Percentiles rank a stretch among this genome's conserved stretches.
Evolutionary conservation across 2,329 filamentous ascomycete genomes (phyloP).

Genomic region (Aspergillus pseudonomiae): DNA sequence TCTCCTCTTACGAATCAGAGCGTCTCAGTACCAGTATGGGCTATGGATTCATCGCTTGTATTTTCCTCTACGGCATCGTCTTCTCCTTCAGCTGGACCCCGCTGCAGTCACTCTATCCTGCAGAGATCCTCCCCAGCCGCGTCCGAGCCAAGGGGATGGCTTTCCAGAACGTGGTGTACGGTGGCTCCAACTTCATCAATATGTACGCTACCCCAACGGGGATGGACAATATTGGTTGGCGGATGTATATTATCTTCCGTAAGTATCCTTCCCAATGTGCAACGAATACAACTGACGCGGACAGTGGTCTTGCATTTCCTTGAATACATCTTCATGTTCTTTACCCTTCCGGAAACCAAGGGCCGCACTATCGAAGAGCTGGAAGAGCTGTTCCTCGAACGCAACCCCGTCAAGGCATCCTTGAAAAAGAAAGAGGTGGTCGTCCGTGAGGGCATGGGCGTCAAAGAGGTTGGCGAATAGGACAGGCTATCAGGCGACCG

Average conservation of each 20-base stretch:
- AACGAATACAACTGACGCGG: neutral
- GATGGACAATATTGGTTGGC: constrained; percentile 13
- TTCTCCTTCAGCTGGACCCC: constrained; percentile 14
- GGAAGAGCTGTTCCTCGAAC: constrained; percentile 5
- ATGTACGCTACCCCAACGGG: constrained; percentile 12
- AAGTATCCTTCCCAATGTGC: neutral
- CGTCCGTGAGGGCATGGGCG: constrained; percentile 6
- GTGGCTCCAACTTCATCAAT: constrained; percentile 12
- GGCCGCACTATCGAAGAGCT: constrained; percentile 14
- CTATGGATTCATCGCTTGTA: constrained; percentile 14
- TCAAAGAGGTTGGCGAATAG: constrained; percentile 8
- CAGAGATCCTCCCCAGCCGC: constrained; percentile 10
- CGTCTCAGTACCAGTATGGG: constrained; percentile 10
- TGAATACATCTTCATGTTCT: constrained; percentile 11
- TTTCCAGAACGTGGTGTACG: constrained; percentile 8
- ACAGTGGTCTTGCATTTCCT: constrained; percentile 14
- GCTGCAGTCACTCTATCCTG: constrained; percentile 11
- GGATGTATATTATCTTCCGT: constrained; percentile 14
- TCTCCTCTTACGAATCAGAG: constrained; percentile 4
- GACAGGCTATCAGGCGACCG: neutral
- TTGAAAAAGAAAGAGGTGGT: constrained; percentile 6
- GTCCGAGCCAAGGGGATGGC: constrained; percentile 15
- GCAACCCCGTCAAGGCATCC: constrained; percentile 12
- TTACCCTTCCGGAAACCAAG: constrained; percentile 13
- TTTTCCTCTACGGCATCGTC: constrained; percentile 11